Evolutionary conservation across 345 rosid genomes (phyloP), one percentile per base, ranked within the genome.

Genomic region (Salix brachista): DNA sequence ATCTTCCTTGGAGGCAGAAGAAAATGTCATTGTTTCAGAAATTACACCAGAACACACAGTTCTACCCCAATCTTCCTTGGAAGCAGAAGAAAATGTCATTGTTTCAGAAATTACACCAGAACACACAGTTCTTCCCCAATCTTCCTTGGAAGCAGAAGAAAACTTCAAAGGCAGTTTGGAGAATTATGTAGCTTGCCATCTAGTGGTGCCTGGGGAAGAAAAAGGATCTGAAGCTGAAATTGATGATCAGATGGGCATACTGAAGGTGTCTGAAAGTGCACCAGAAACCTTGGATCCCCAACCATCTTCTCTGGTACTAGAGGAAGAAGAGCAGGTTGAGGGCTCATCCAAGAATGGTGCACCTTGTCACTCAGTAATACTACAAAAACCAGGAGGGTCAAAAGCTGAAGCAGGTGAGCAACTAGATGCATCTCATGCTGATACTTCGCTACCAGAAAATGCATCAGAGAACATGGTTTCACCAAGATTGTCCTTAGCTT

Each of bases 321-420:
- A 61, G 71, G 69, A 75, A 76, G 69, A 75, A 76, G 78, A 60
- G 3, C 74, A 58, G 73, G 21, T 44, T 65, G 71, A 76, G 17
- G 34, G 32, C 71, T 70, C 50, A 34, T 60, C 67, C 8, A 67
- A 32, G 9, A 65, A 80, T 68, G 75, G 28, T 64, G 11, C 65
- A 3, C 19, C 56, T 58, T 67, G 74, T 69, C 61, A 28, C 66
- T 79, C 69, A 41, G 42, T 25, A 30, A 39, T 9, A 28, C 36
- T 30, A 25, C 21, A 14, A 26, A 65, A 73, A 68, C 58, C 67
- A 12, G 58, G 34, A 18, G 73, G 5, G 21, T 75, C 65, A 26
- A 32, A 69, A 37, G 52, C 9, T 48, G 73, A 64, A 46, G 50
- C 36, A 8, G 50, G 26, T 23, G 62, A 48, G 56, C 62, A 37